Evolutionary conservation across 192 early-diverging fungal species (phyloP), one percentile per base, ranked within the genome.

Genomic region (Podila epicladia): DNA sequence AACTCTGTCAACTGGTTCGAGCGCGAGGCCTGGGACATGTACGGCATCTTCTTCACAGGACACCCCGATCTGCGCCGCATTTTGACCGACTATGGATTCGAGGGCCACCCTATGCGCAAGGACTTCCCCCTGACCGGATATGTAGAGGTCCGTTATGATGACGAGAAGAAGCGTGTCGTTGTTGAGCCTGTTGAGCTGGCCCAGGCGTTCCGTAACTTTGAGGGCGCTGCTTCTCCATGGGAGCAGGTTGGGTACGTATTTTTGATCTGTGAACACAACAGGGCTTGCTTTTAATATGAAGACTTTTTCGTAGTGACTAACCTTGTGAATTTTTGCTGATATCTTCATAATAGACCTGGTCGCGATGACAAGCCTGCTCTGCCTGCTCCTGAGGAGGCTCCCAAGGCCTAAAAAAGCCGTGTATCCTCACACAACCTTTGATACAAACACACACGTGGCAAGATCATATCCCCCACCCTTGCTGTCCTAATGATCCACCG

Each of bases 11-110:
- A 97, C 84, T 99, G 98, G 98, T 93, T 95, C 69, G 98, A 99
- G 86, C 94, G 98, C 82, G 98, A 99, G 84, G 94, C 92, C n/a
- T 99, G 94, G 85, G 98, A 99, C 75, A 99, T 99, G 98, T 99
- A 92, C 74, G 98, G 98, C 62, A 90, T 99, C 53, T 97, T 97
- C 84, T 99, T 99, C 79, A 88, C 90, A 1, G 94, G 92, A 53
- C 98, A 99, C 77, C 98, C 98, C 9, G 98, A 99, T 86, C 83
- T 99, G 83, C 84, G 98, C 58, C 88, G 98, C 51, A 98, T 99
- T 74, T 91, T 99, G 84, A 97, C 96, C 57, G 97, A 98, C 85
- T 99, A 99, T 77, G 98, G 98, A 29, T 99, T 98, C 67, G 97
- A 99, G 85, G 98, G 97, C 19, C 91, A 95, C 74, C 93, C 93